phyloP scores from a whole-genome alignment of 768 basidiomycete genomes.

The Pleurotus giganteus region DNA sequence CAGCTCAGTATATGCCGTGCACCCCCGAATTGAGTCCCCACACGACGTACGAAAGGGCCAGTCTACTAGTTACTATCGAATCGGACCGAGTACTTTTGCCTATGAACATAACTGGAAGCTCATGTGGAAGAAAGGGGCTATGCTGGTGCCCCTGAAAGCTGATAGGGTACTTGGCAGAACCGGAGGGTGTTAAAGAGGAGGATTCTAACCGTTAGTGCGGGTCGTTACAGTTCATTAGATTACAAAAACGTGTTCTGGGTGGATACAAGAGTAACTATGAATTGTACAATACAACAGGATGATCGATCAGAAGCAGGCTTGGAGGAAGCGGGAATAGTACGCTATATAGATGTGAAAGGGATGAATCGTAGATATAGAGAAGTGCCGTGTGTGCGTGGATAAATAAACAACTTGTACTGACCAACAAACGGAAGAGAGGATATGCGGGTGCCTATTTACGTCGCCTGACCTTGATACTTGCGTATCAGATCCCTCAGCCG shows the following conservation, averaged over 20 bases:
- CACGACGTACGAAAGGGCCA: no score
- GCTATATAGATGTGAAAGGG: not conserved
- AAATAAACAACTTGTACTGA: not conserved
- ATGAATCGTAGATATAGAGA: not conserved
- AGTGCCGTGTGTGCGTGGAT: not conserved
- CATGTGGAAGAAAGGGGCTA: no score
- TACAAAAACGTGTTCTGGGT: not conserved
- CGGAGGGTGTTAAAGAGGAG: no score
- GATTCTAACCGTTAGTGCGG: no score
- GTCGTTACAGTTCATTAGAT: not conserved
- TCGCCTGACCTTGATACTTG: constrained; percentile 63
- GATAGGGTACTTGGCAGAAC: no score
- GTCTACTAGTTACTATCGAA: no score
- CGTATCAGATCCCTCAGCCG: constrained; percentile 75
- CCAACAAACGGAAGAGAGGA: not conserved
- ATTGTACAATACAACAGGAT: not conserved
- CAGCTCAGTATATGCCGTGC: no score
- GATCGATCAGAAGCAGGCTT: not conserved
- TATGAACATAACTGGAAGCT: no score
- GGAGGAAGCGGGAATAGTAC: no score
- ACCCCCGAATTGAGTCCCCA: no score
- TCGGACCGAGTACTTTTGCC: no score
- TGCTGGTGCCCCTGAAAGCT: no score
- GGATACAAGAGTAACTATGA: not conserved
- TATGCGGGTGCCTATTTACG: constrained; percentile 9